phyloP scores from a whole-genome alignment of 2,329 filamentous ascomycete species.

The Pyrenophora seminiperda region DNA sequence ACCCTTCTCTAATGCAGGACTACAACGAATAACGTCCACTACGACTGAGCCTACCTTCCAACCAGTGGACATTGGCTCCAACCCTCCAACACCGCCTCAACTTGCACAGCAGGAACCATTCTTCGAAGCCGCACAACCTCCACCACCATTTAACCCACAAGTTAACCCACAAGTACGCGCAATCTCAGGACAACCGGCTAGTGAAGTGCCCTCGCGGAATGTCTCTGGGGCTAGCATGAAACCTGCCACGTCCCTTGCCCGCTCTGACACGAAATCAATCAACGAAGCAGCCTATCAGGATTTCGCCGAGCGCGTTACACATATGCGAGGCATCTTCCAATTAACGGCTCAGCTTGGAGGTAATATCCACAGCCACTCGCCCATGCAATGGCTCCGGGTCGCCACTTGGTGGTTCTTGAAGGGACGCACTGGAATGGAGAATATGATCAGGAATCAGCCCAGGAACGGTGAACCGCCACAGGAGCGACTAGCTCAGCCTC shows the following conservation, averaged over 20 bases:
- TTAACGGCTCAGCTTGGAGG: constrained; percentile 76
- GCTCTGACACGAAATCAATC: constrained; percentile 41
- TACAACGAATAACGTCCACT: constrained; percentile 22
- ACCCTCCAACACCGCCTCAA: constrained; percentile 32
- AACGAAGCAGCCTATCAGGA: constrained; percentile 62
- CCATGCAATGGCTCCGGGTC: constrained; percentile 71
- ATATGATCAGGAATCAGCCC: constrained; percentile 68
- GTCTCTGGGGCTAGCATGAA: constrained; percentile 24
- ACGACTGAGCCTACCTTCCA: constrained; percentile 26
- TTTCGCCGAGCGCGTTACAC: constrained; percentile 72
- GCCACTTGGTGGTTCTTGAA: constrained; percentile 89
- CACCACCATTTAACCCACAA: constrained; percentile 11
- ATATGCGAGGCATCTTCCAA: constrained; percentile 76
- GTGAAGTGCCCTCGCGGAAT: constrained; percentile 22
- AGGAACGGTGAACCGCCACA: constrained; percentile 57
- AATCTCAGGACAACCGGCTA: constrained; percentile 11
- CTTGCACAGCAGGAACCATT: constrained; percentile 24
- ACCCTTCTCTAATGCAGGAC: constrained; percentile 24
- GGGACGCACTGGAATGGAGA: constrained; percentile 77
- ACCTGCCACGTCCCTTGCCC: constrained; percentile 23
- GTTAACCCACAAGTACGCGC: constrained; percentile 16
- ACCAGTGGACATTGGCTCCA: constrained; percentile 25
- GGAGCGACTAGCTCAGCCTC: constrained; percentile 70
- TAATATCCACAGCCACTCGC: constrained; percentile 66
- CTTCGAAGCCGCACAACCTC: constrained; percentile 14